phyloP scores from a whole-genome alignment of 2,329 filamentous ascomycete genomes.

The Xylariaceae sp. region DNA sequence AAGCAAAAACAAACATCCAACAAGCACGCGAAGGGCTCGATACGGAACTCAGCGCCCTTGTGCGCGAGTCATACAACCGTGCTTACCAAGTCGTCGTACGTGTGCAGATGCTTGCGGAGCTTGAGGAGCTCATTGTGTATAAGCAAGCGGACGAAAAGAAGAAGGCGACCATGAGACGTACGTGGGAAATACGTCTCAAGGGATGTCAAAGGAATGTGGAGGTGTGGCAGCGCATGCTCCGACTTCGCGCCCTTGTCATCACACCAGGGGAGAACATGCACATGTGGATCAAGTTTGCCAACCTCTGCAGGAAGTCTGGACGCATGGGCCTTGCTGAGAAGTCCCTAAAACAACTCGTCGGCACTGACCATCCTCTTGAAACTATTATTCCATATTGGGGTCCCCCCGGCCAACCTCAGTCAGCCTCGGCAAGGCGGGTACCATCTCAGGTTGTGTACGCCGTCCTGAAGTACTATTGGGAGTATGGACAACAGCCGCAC shows the following conservation, averaged over 20 bases:
- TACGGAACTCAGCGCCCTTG: constrained; percentile 87
- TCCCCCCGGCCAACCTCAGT: constrained; percentile 35
- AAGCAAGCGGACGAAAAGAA: constrained; percentile 90
- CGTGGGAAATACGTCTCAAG: constrained; percentile 92
- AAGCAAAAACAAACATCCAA: constrained; percentile 82
- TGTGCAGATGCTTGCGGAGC: constrained; percentile 96
- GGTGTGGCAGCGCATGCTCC: constrained; percentile 97
- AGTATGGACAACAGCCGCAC: constrained; percentile 61
- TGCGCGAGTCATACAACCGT: constrained; percentile 97
- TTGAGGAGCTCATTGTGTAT: constrained; percentile 97
- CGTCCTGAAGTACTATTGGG: constrained; percentile 97
- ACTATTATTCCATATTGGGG: constrained; percentile 56
- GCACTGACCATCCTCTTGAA: constrained; percentile 59
- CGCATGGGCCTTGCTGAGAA: constrained; percentile 94
- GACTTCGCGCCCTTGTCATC: constrained; percentile 87
- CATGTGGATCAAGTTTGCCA: constrained; percentile 99
- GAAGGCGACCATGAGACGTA: constrained; percentile 83
- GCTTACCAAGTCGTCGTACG: constrained; percentile 97
- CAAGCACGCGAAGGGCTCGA: constrained; percentile 91
- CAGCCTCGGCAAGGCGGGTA: constrained; percentile 40
- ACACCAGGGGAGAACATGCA: constrained; percentile 89
- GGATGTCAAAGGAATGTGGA: constrained; percentile 97
- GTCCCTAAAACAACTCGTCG: constrained; percentile 85
- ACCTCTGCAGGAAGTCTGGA: constrained; percentile 93
- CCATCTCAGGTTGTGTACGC: constrained; percentile 86